Evolutionary conservation across 352 stramenopile species (phyloP), one percentile per base, ranked within the genome.

Genomic region (Phytopythium oedochilum): DNA sequence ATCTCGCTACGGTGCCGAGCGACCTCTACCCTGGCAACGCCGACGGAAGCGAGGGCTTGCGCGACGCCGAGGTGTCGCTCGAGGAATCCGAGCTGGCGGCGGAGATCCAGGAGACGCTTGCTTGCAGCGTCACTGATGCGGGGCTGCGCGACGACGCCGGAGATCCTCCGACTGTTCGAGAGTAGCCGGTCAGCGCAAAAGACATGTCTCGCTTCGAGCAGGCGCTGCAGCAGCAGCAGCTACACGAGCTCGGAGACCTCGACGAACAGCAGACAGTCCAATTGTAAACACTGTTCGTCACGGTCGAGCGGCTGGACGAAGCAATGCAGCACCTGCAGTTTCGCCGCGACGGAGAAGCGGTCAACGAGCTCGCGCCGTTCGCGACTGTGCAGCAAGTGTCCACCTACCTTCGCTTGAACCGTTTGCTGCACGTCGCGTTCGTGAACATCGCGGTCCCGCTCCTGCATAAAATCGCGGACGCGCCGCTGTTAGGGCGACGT

Each of bases 401-500:
- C 1, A 1, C 8, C 7, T 20, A 20, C 20, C 52, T 45, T 29
- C 0, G 18, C 5, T 10, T 56, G n/a, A 61, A 55, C n/a, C 9
- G 32, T 14, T 8, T 25, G 14, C 55, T 56, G 34, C 55, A 55
- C 29, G 43, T 11, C 1, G 36, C 35, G 11, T 61, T 61, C 32
- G 28, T 45, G 34, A 26, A 29, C 14, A 31, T 61, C 20, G 55
- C 35, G 0, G 26, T 55, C 9, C 45, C 55, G 9, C n/a, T 61
- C 4, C 46, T 61, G 4, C 18, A 44, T 44, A 45, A 61, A 29
- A 61, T 61, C 25, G 38, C 28, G 4, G 29, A 29, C 43, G 34
- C 3, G 3, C n/a, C 25, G 1, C 22, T 55, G 0, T 2, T 23
- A 10, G 7, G 5, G 8, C 4, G 5, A 20, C 8, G 8, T 2